Evolutionary conservation across 2,329 filamentous ascomycete genomes (phyloP).

Genomic region (Taxawa tesnikishii): DNA sequence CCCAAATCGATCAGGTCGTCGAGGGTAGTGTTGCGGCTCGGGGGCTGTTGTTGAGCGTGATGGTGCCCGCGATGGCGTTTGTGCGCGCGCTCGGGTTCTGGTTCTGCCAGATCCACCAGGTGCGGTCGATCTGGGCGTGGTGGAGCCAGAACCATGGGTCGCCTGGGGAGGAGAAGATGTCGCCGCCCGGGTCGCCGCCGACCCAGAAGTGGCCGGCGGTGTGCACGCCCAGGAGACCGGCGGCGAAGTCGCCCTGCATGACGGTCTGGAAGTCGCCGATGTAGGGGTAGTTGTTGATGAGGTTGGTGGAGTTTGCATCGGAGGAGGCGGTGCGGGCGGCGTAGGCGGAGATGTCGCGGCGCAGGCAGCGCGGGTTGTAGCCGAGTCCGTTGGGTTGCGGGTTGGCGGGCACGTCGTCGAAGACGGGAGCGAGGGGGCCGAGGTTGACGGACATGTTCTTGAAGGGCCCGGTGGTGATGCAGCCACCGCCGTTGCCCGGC

Average conservation of each 20-base stretch:
- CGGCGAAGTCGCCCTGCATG: constrained; percentile 9
- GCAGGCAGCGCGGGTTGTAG: constrained; percentile 11
- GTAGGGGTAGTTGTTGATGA: constrained; percentile 3
- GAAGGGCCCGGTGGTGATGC: constrained; percentile 37
- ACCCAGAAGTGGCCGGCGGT: constrained; percentile 32
- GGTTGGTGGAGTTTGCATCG: constrained; percentile 5
- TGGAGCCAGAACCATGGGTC: constrained; percentile 35
- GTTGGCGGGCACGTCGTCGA: constrained; percentile 3
- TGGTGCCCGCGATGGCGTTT: constrained; percentile 27
- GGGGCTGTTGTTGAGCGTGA: constrained; percentile 31
- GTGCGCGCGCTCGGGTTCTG: constrained; percentile 20
- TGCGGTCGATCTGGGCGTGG: constrained; percentile 33
- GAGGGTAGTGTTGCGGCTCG: constrained; percentile 27
- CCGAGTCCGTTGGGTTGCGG: constrained; percentile 5
- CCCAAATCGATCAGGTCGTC: constrained; percentile 27
- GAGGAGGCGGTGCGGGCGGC: constrained; percentile 2
- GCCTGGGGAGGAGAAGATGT: constrained; percentile 27
- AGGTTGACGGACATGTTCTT: constrained; percentile 9
- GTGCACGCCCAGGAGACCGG: constrained; percentile 20
- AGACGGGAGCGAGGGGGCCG: constrained; percentile 5
- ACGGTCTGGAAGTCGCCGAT: constrained; percentile 7
- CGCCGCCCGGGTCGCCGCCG: constrained; percentile 31
- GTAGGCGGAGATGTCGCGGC: constrained; percentile 7
- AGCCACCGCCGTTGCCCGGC: constrained; percentile 38
- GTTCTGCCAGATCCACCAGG: constrained; percentile 39